Base-by-base conservation (phyloP, 371 early-diverging fungal genomes). In the Apophysomyces sp. region DNA sequence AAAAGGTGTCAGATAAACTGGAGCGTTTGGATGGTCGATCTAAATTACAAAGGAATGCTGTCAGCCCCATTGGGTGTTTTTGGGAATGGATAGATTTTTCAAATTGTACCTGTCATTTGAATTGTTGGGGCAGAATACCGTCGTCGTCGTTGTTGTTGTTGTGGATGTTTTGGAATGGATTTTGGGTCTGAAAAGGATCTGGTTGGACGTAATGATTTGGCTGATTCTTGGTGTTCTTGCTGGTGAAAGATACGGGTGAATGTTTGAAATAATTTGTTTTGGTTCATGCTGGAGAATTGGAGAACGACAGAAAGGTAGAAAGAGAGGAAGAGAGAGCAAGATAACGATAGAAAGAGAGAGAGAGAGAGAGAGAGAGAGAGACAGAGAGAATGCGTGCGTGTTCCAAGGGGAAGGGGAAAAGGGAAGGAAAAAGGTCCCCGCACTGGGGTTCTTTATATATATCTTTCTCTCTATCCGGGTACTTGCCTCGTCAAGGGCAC, bases 101-200 rank as follows among this genome's bases (percentile, higher is more conserved):
- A 18, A 11, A 37, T 37, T 51, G 44, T 15, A 58, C 49, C 49
- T 21, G 16, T 44, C 21, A 21, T 44, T 18, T 44, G 57, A 21
- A 65, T 30, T 12, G 55, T 40, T 6, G 65, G 65, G 52, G 41
- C 60, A 4, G 65, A 65, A 26, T 58, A 60, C 34, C 65, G 55
- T 13, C 66, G 66, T 31, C 61, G 66, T n/a, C 55, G 55, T 54
- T 9, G 66, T 34, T 12, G 41, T 34, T 26, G 52, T 21, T 16
- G 52, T n/a, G 18, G 60, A 29, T 52, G 36, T 15, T 41, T 24
- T 27, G 34, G 32, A 28, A n/a, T 40, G 32, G 31, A 24, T 51
- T 9, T 53, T 32, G 55, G 30, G n/a, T 29, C 31, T 29, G 32
- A 31, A 31, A 44, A 44, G 11, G 49, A 44, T 44, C 49, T n/a